A percentile compares a stretch with the other conserved stretches of the same genome.
These are phyloP conservation scores for Dissophora ornata DNA, from an alignment of 192 early-diverging fungal genomes.

Conservation along the genomic window DNA sequence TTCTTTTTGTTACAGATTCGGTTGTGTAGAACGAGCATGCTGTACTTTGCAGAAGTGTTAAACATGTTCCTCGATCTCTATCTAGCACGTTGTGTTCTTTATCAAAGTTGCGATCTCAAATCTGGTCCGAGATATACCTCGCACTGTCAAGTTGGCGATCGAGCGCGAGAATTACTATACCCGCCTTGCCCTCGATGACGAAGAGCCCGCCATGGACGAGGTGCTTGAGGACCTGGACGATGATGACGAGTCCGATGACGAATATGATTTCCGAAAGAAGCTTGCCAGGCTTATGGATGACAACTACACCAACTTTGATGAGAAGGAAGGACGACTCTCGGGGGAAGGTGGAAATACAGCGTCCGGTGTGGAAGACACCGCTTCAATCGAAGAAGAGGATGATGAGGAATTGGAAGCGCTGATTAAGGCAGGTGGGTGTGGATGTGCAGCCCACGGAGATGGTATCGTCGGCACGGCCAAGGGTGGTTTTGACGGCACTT, in stretches of 20 bases:
- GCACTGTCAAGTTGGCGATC: slow-evolving; percentile 47
- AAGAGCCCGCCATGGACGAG: slow-evolving; percentile 49
- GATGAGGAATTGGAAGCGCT: slow-evolving; percentile 44
- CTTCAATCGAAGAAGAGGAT: slow-evolving; percentile 26
- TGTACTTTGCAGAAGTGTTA: too few relatives aligned
- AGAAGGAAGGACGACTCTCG: too few relatives aligned
- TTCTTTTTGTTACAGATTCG: too few relatives aligned
- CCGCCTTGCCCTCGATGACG: slow-evolving; percentile 40
- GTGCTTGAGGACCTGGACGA: slow-evolving; percentile 37
- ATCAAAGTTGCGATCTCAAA: slow-evolving; percentile 45
- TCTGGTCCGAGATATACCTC: slow-evolving; percentile 50
- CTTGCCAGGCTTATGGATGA: background rate
- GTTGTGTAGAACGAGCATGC: too few relatives aligned
- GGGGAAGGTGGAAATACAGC: too few relatives aligned
- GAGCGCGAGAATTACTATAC: slow-evolving; percentile 55
- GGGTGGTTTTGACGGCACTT: slow-evolving; percentile 46
- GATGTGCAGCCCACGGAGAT: slow-evolving; percentile 48
- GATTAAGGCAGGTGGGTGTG: slow-evolving; percentile 52
- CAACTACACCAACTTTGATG: slow-evolving; percentile 2
- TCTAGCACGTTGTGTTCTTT: slow-evolving; percentile 53
- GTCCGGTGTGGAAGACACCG: slow-evolving; percentile 6
- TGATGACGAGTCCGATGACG: slow-evolving; percentile 33
- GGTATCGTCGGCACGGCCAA: slow-evolving; percentile 31
- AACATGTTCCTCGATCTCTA: background rate
- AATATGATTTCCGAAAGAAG: slow-evolving; percentile 18